A percentile compares a stretch with the other conserved stretches of the same genome.
Conservation (phyloP, 2,329 filamentous ascomycete genomes). For the Neopestalotiopsis sp. region DNA sequence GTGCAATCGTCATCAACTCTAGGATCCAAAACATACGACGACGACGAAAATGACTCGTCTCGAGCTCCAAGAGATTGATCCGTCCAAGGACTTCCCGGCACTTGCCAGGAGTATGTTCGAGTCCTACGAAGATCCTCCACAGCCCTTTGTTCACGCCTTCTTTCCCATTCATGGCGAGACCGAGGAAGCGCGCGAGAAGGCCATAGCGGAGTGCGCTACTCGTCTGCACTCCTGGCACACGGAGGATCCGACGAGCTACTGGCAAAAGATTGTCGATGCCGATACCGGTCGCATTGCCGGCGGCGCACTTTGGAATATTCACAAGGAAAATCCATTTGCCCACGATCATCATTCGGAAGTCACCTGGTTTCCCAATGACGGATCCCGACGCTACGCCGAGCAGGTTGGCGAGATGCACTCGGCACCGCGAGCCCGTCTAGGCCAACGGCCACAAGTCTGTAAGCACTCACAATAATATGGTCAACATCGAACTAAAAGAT, state of each 20-base stretch:
- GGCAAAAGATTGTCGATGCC: constrained; percentile 38
- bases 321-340: constrained; percentile 35
- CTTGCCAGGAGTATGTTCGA: constrained; percentile 31
- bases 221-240: constrained; percentile 31
- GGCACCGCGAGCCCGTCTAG: constrained; percentile 21
- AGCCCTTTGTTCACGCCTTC: constrained; percentile 33
- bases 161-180: constrained; percentile 32
- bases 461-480: constrained; percentile 18
- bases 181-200: constrained; percentile 27
- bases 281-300: constrained; percentile 35
- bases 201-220: constrained; percentile 27
- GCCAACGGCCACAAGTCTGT: constrained; percentile 31
- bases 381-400: constrained; percentile 29
- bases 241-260: constrained; percentile 33
- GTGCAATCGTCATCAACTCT: too few species aligned
- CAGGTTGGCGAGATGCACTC: constrained; percentile 23
- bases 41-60: constrained; percentile 5
- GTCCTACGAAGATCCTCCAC: constrained; percentile 32
- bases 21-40: too few species aligned
- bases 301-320: constrained; percentile 36
- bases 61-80: constrained; percentile 25
- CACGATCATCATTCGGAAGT: constrained; percentile 23
- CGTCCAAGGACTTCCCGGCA: constrained; percentile 30
- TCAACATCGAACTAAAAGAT: too few species aligned
- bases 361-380: constrained; percentile 40